Conservation (phyloP, 805 yeast species). For the Diddensiella caesifluorescens region DNA sequence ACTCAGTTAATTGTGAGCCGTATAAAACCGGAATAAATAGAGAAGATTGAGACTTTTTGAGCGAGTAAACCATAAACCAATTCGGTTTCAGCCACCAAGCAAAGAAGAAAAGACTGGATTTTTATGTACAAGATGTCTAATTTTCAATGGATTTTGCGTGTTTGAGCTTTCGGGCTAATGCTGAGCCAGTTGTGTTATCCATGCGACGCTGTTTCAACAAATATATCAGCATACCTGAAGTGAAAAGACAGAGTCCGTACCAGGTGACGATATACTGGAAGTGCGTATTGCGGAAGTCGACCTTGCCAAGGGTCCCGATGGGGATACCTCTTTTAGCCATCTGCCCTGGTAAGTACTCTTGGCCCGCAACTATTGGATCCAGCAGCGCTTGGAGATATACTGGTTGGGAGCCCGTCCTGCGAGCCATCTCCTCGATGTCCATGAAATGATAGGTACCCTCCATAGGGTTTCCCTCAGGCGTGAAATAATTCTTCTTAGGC, state of each 20-base stretch:
- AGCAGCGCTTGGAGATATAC: conserved; percentile 70
- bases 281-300: conserved; percentile 83
- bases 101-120: no score
- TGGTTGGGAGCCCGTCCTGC: conserved; percentile 59
- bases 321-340: conserved; percentile 83
- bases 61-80: no score
- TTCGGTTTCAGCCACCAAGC: no score
- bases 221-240: conserved; percentile 58
- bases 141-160: conserved; percentile 24
- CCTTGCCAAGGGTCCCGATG: conserved; percentile 72
- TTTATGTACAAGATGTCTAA: no score
- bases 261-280: conserved; percentile 89
- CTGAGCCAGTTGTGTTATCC: conserved; percentile 5
- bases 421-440: conserved; percentile 78
- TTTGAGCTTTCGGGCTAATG: conserved; percentile 22
- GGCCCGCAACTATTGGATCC: conserved; percentile 37
- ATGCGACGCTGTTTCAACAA: conserved; percentile 41
- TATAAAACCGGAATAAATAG: no score
- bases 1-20: no score
- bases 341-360: conserved; percentile 41
- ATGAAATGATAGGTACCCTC: conserved; percentile 70
- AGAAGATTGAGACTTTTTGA: no score
- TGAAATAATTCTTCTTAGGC: conserved; percentile 57
- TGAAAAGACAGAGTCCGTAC: conserved; percentile 80
- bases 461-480: conserved; percentile 64